Conservation (phyloP, 2,329 filamentous ascomycete genomes). For the Cephalotrichum gorgonifer region DNA sequence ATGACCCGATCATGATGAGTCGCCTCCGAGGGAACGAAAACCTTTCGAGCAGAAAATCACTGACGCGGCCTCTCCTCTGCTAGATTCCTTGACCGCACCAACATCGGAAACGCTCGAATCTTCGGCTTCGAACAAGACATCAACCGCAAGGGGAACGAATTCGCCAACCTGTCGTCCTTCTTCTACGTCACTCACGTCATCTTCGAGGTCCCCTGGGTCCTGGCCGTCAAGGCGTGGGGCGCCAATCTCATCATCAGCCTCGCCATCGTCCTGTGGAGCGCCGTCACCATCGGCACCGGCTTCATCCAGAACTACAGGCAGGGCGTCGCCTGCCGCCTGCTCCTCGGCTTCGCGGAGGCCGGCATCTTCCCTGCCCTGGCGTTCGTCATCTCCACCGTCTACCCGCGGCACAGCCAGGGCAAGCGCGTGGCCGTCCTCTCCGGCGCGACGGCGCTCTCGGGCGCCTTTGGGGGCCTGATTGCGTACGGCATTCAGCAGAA, state of each 20-base stretch:
- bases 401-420: constrained; percentile 49
- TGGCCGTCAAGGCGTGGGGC: constrained; percentile 25
- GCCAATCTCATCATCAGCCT: constrained; percentile 36
- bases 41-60: too few species aligned
- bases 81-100: constrained; percentile 17
- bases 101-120: constrained; percentile 59
- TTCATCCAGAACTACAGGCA: constrained; percentile 35
- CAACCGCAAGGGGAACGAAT: constrained; percentile 42
- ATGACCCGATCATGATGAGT: too few species aligned
- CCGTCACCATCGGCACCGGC: constrained; percentile 34
- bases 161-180: constrained; percentile 40
- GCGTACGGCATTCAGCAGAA: constrained; percentile 56
- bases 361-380: constrained; percentile 41
- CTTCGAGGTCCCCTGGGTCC: constrained; percentile 28
- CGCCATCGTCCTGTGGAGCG: constrained; percentile 37
- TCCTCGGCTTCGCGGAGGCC: constrained; percentile 38
- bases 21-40: too few species aligned
- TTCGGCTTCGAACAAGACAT: constrained; percentile 52
- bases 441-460: constrained; percentile 47
- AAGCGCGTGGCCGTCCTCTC: constrained; percentile 55
- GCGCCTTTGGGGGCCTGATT: constrained; percentile 53
- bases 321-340: constrained; percentile 35
- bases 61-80: too few species aligned
- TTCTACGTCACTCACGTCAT: constrained; percentile 28
- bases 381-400: constrained; percentile 27